These are phyloP conservation scores for Wickerhamomyces mucosus DNA, from an alignment of 805 yeast species.

Conservation along the genomic window DNA sequence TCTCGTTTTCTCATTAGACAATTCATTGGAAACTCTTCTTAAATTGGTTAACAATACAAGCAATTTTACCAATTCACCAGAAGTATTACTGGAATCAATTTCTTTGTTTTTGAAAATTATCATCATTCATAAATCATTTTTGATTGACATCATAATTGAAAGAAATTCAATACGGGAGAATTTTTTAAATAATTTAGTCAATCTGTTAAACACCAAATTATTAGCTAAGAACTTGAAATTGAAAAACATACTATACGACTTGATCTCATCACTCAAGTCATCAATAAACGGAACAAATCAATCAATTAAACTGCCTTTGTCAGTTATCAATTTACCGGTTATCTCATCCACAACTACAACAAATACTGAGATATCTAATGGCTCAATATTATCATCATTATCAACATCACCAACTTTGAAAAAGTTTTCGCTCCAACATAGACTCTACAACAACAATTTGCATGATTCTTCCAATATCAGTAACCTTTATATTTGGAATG, in stretches of 20 bases:
- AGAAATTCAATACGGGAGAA: conserved; percentile 33
- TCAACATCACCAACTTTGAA: not conserved
- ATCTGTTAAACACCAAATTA: conserved; percentile 33
- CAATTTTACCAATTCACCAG: conserved; percentile 4
- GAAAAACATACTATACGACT: conserved; percentile 49
- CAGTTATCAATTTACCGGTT: conserved; percentile 16
- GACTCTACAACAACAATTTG: conserved; percentile 8
- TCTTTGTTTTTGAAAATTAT: conserved; percentile 44
- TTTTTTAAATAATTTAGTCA: conserved; percentile 38
- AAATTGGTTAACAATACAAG: conserved; percentile 13
- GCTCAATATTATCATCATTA: too few relatives aligned
- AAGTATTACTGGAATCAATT: conserved; percentile 22
- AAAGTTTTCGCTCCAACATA: too few relatives aligned
- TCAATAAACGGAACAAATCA: conserved; percentile 12
- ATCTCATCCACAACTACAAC: conserved; percentile 8
- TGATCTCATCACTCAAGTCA: conserved; percentile 42
- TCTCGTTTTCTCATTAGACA: conserved; percentile 30
- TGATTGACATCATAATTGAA: conserved; percentile 36
- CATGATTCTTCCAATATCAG: conserved; percentile 12
- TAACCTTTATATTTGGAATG: conserved; percentile 20
- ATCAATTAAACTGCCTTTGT: conserved; percentile 18
- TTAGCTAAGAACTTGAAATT: conserved; percentile 38
- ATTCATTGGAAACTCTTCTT: conserved; percentile 28
- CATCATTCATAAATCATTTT: conserved; percentile 44
- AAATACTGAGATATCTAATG: not conserved